These are phyloP conservation scores for Dryas drummondii DNA, from an alignment of 306 rosid genomes.

Conservation along the genomic window DNA sequence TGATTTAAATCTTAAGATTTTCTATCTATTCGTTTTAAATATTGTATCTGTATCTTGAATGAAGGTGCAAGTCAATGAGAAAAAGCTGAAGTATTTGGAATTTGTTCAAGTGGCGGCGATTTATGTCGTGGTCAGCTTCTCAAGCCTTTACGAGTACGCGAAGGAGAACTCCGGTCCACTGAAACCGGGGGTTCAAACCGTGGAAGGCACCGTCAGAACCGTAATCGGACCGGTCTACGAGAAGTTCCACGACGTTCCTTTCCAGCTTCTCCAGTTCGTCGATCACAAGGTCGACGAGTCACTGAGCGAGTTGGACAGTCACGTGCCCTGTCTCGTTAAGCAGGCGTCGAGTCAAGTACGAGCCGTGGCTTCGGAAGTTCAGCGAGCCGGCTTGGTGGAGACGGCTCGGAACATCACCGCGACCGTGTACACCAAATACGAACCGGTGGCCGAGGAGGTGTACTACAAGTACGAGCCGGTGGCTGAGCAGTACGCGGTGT, in stretches of 20 bases:
- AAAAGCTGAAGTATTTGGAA: conserved; percentile 42
- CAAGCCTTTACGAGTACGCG: conserved; percentile 42
- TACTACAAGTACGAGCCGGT: conserved; percentile 42
- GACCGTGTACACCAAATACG: conserved; percentile 29
- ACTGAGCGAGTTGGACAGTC: conserved; percentile 31
- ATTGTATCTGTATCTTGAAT: neutral
- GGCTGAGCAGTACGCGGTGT: conserved; percentile 42
- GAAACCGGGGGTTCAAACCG: conserved; percentile 45
- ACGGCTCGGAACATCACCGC: conserved; percentile 24
- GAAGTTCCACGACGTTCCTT: conserved; percentile 47
- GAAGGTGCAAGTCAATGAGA: conserved; percentile 30
- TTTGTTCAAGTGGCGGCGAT: conserved; percentile 48
- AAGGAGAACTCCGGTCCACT: conserved; percentile 55
- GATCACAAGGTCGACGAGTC: conserved; percentile 53
- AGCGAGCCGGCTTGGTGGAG: conserved; percentile 38
- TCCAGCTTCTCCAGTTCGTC: conserved; percentile 40
- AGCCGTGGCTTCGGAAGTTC: conserved; percentile 28
- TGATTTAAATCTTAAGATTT: neutral
- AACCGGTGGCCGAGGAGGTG: conserved; percentile 39
- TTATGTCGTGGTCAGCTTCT: conserved; percentile 32
- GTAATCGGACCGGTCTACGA: conserved; percentile 53
- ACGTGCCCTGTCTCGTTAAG: conserved; percentile 41
- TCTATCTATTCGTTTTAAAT: neutral
- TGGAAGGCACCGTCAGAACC: conserved; percentile 46
- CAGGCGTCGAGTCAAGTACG: conserved; percentile 28